phyloP scores from a whole-genome alignment of 345 rosid species.

The Adansonia digitata region DNA sequence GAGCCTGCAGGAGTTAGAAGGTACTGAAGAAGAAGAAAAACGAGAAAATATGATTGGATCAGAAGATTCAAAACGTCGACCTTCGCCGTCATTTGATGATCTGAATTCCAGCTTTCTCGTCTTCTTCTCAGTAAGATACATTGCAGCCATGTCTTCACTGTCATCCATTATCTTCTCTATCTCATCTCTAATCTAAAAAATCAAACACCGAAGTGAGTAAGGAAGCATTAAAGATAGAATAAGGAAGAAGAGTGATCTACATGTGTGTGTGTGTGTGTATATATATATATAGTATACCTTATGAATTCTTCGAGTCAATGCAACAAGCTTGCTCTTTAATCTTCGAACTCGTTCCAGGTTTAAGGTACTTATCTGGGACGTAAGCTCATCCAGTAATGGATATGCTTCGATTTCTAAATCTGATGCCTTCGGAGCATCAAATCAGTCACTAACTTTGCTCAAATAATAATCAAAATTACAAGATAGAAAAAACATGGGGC shows the following conservation, averaged over 20 bases:
- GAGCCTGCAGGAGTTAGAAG: slow-evolving; percentile 62
- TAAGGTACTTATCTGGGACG: slow-evolving; percentile 85
- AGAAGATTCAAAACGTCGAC: slow-evolving; percentile 24
- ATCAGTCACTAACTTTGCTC: neutral
- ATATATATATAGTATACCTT: no score
- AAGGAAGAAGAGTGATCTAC: no score
- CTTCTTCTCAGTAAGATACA: slow-evolving; percentile 94
- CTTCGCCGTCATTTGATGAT: slow-evolving; percentile 49
- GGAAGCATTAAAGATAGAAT: no score
- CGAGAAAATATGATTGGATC: slow-evolving; percentile 67
- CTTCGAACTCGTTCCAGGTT: slow-evolving; percentile 89
- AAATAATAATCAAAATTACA: no score
- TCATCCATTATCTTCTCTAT: slow-evolving; percentile 97
- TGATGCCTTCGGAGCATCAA: slow-evolving; percentile 57
- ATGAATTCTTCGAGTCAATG: slow-evolving; percentile 83
- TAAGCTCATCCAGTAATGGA: slow-evolving; percentile 84
- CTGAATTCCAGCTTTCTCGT: slow-evolving; percentile 58
- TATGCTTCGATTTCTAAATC: slow-evolving; percentile 94
- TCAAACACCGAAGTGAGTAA: neutral
- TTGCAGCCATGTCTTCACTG: no score
- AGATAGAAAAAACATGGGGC: no score
- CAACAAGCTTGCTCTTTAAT: slow-evolving; percentile 90
- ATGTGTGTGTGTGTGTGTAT: no score
- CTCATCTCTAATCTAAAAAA: slow-evolving; percentile 73
- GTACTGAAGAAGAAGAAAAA: slow-evolving; percentile 54